A percentile compares a stretch with the other conserved stretches of the same genome.
Evolutionary conservation across 2,329 filamentous ascomycete genomes (phyloP).

Genomic region (Plectosphaerella cucumerina): DNA sequence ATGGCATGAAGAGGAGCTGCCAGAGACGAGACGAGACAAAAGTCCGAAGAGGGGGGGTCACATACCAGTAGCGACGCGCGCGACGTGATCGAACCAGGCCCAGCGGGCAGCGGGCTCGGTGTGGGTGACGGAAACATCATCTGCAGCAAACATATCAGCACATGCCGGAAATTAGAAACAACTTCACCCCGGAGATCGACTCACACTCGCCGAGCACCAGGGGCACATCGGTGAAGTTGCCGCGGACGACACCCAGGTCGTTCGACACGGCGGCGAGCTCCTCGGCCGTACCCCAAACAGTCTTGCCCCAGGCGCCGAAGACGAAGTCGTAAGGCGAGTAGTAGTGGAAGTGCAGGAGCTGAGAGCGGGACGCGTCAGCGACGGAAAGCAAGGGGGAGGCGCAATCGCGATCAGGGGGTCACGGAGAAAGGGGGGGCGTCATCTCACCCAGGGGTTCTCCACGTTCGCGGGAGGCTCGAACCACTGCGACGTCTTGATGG

Average conservation of each 20-base stretch:
- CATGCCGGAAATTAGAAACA: too few species aligned
- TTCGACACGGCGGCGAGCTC: constrained; percentile 45
- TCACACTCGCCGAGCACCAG: constrained; percentile 52
- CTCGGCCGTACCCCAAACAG: constrained; percentile 51
- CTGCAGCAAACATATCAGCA: too few species aligned
- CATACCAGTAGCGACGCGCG: constrained; percentile 19
- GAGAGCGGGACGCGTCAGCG: too few species aligned
- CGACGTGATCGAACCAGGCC: constrained; percentile 53
- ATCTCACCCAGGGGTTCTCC: constrained; percentile 46
- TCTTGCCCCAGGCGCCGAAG: constrained; percentile 52
- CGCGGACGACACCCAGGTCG: constrained; percentile 46
- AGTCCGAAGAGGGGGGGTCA: too few species aligned
- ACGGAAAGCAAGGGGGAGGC: too few species aligned
- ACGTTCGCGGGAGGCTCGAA: constrained; percentile 45
- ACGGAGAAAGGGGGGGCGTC: too few species aligned
- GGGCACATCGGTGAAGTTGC: constrained; percentile 51
- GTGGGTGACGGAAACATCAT: constrained; percentile 41
- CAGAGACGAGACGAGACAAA: too few species aligned
- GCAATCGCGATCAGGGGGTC: too few species aligned
- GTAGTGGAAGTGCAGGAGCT: constrained; percentile 55
- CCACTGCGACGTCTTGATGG: constrained; percentile 47
- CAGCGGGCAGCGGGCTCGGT: constrained; percentile 53
- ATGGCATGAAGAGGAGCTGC: too few species aligned
- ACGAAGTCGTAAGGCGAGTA: constrained; percentile 52
- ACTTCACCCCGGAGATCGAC: too few species aligned